Base-by-base conservation (phyloP, 164 flowering plant species). In the Tinospora cordifolia region DNA sequence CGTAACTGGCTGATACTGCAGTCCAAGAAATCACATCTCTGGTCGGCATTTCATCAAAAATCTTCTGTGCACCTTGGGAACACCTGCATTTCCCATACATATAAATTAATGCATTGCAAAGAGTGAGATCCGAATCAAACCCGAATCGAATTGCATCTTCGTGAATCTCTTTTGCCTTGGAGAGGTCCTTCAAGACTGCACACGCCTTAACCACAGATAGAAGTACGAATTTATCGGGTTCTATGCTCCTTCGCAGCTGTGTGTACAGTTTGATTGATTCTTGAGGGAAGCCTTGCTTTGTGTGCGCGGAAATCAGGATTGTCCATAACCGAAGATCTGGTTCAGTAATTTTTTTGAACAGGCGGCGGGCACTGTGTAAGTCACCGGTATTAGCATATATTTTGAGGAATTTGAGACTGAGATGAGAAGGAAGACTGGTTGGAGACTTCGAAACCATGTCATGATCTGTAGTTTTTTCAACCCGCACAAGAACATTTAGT, bases 21-120 rank as follows among this genome's bases (percentile, higher is more conserved):
- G 90, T 87, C 90, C 90, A 87, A 39, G 88, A 79, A 63, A 87
- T 72, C 63, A 85, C 90, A 79, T 87, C 88, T 70, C 75, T 87
- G 0, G 25, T 44, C 4, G 15, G 64, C 72, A 84, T 70, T 30
- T 71, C 77, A 49, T 72, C 71, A 62, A 87, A 85, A 26, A 83
- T 85, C 63, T 38, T 65, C 34, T 30, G 71, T 17, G 85, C 87
- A 27, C 84, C 87, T 36, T 79, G 72, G 66, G 70, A 25, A 22
- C 13, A 76, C 73, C 66, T 77, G 47, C 88, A 87, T 66, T 87
- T 85, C 59, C 82, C 88, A 75, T 80, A 87, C 86, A 85, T 78
- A 74, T 85, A 79, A 67, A 85, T 81, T 72, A 87, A 69, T 0
- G 84, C 80, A 79, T 85, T 87, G 14, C 83, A 85, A 41, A 87